Base-by-base conservation (phyloP, 352 stramenopile genomes). In the Pythium apleroticum region DNA sequence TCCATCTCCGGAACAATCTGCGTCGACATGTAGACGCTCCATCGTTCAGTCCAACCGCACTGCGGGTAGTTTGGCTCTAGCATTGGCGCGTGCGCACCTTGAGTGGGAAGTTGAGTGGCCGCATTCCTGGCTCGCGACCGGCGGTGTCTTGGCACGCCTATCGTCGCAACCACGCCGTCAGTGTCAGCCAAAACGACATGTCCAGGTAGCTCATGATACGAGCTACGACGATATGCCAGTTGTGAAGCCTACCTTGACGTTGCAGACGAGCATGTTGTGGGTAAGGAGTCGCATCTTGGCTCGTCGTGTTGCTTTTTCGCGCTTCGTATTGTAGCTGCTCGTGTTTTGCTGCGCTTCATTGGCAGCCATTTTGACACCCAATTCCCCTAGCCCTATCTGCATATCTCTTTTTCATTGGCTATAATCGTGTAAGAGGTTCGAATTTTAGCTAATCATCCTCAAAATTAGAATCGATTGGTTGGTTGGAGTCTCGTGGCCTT, bases 181-280 rank as follows among this genome's bases (percentile, higher is more conserved):
- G 19, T 49, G 28, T 50, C 27, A 57, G 30, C 59, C 37, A 45
- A n/a, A 63, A 54, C 11, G 14, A 50, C 45, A 71, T n/a, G 5
- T 22, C 20, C 17, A 50, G 8, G 54, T 52, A 52, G 57, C 57
- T 50, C 25, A 25, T 35, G 7, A 6, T n/a, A 7, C n/a, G 49
- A 19, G 41, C 43, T 17, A 43, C n/a, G 3, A 22, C 1, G n/a
- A 17, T 4, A 41, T 12, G 0, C 3, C 3, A 19, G 30, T 62
- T 5, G 15, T 4, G 12, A 11, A 10, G 37, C 45, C 33, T 58
- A 90, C 77, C 77, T 91, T 91, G 75, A 95, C 78, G 72, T 93
- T 86, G 73, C 86, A 95, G 49, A 93, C 68, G 65, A 95, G 80
- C 86, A 95, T 95, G 70, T 95, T 95, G 75, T 95, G 86, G 22